A percentile compares a stretch with the other conserved stretches of the same genome.
phyloP scores from a whole-genome alignment of 345 rosid species.

The rapeseed (Brassica napus) region Da-Ae NC_063451.1:38464501-38465000 shows the following conservation, averaged over 20 bases:
- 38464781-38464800: conserved; percentile 85
- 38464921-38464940: conserved; percentile 29
- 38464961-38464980: conserved; percentile 36
- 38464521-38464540: conserved; percentile 92
- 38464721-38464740: conserved; percentile 97
- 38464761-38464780: conserved; percentile 68
- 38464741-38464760: conserved; percentile 96
- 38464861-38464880: conserved; percentile 80
- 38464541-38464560: conserved; percentile 98
- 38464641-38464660: background rate
- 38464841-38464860: conserved; percentile 92
- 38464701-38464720: conserved; percentile 85
- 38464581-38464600: conserved; percentile 87
- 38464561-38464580: conserved; percentile 98
- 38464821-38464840: conserved; percentile 81
- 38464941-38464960: conserved; percentile 42
- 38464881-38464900: conserved; percentile 77
- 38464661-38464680: background rate
- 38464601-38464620: conserved; percentile 19
- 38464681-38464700: conserved; percentile 87
- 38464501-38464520: conserved; percentile 77
- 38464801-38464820: conserved; percentile 70
- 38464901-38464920: conserved; percentile 76
- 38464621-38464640: background rate
- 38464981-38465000: background rate